Base-by-base conservation (phyloP, 2,329 filamentous ascomycete species). In the Verticillium nubilum region DNA sequence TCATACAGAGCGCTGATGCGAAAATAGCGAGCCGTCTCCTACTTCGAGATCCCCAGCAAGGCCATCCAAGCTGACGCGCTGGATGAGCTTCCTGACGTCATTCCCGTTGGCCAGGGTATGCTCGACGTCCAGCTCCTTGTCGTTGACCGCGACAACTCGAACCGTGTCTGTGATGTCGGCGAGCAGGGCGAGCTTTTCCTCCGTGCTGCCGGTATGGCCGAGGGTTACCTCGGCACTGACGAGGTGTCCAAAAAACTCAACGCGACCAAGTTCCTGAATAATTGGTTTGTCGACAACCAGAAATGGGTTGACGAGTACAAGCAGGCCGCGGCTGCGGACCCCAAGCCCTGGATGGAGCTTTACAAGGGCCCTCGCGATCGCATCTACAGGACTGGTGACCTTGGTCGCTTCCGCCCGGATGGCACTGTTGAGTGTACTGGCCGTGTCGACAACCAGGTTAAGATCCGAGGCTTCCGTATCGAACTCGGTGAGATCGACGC, bases 391-490 rank as follows among this genome's bases (percentile, higher is more conserved):
- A 95, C 88, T 42, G 95, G 94, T 27, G 94, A 98, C 71, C 77
- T 99, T 3, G 94, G 94, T 3, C 80, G 86, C 60, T 93, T 90
- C 69, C 84, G 86, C 57, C 79, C 82, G 2, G 81, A 86, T 52
- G 91, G 90, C 35, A 87, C 88, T 64, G 88, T 92, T 12, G 89
- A 90, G 68, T 90, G 87, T 69, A 88, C 89, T 10, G 94, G 94
- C 25, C 83, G 95, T 60, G 87, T 86, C 26, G 94, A 98, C 69
- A 84, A 89, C 65, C 94, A 98, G 71, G 91, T 97, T 77, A 99
- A 98, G 80, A 94, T 98, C 65, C 89, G 95, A 61, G 94, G 94
- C 1, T 98, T 97, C 81, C 84, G 94, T 62, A 96, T 99, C 66
- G 95, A 99, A 76, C 86, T 98, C 53, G 89, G 89, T 63, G 95